Evolutionary conservation across 306 rosid genomes (phyloP).

Genomic region (Arachis stenosperma): DNA sequence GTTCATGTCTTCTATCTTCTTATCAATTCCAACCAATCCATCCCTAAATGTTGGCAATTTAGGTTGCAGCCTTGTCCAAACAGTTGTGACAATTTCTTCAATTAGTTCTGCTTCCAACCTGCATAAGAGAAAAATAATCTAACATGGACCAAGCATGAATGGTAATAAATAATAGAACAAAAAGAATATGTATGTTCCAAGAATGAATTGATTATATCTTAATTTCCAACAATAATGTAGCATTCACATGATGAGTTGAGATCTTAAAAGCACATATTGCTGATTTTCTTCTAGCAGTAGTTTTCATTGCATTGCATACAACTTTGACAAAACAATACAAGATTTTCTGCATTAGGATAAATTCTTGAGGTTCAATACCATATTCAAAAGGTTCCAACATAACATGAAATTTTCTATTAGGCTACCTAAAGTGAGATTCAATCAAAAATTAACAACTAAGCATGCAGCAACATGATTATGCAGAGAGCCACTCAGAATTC

Average conservation of each 20-base stretch:
- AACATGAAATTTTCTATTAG: background rate
- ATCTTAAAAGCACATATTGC: background rate
- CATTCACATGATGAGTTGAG: background rate
- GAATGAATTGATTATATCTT: background rate
- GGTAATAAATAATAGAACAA: background rate
- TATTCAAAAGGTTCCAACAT: background rate
- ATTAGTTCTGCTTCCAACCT: constrained; percentile 36
- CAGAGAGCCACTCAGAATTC: background rate
- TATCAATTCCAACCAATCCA: constrained; percentile 39
- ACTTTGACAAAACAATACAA: background rate
- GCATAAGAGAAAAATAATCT: background rate
- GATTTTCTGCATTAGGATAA: background rate
- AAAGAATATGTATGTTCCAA: background rate
- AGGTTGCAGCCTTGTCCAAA: constrained; percentile 25
- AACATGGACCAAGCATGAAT: background rate
- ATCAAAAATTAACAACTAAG: no score
- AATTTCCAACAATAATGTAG: background rate
- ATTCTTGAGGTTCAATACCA: background rate
- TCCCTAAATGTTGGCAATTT: constrained; percentile 25
- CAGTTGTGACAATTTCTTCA: constrained; percentile 38
- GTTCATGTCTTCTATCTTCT: background rate
- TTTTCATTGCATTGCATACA: background rate
- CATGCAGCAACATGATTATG: background rate
- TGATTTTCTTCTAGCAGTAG: background rate
- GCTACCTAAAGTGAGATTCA: background rate